Percentiles rank a stretch among this genome's conserved stretches.
Conservation (phyloP, 768 basidiomycete species). For the Kwoniella shandongensis region DNA sequence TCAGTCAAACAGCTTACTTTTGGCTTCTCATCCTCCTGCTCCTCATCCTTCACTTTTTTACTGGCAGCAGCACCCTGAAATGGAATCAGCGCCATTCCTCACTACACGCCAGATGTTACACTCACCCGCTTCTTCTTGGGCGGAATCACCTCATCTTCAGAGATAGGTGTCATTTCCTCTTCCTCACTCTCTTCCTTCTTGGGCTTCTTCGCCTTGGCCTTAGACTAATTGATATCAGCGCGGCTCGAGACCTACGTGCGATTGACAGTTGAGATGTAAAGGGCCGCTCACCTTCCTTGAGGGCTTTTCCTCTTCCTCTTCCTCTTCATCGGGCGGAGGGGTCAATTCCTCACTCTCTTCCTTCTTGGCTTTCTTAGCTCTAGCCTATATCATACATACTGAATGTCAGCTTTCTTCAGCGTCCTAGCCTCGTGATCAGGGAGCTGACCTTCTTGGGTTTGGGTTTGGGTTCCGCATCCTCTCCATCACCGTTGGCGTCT, state of each 20-base stretch:
- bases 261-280: too few relatives aligned
- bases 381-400: not conserved
- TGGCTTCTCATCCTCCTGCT: constrained; percentile 31
- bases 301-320: constrained; percentile 23
- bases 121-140: constrained; percentile 30
- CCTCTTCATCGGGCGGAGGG: constrained; percentile 52
- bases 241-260: constrained; percentile 5
- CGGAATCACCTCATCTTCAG: constrained; percentile 1
- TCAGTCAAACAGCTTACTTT: constrained; percentile 39
- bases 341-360: constrained; percentile 29
- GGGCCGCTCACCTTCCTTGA: constrained; percentile 9
- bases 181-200: constrained; percentile 47
- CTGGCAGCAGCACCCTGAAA: not conserved
- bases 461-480: constrained; percentile 34
- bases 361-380: constrained; percentile 15
- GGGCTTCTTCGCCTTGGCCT: constrained; percentile 29
- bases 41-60: constrained; percentile 17
- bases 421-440: not conserved
- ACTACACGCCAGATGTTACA: too few relatives aligned
- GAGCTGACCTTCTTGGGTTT: constrained; percentile 26
- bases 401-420: not conserved
- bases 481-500: constrained; percentile 20
- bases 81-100: not conserved
- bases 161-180: constrained; percentile 36
- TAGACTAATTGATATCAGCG: constrained; percentile 4